Evolutionary conservation across 2,329 filamentous ascomycete species (phyloP), one percentile per base, ranked within the genome.

Genomic region (Plectosphaerella plurivora): DNA sequence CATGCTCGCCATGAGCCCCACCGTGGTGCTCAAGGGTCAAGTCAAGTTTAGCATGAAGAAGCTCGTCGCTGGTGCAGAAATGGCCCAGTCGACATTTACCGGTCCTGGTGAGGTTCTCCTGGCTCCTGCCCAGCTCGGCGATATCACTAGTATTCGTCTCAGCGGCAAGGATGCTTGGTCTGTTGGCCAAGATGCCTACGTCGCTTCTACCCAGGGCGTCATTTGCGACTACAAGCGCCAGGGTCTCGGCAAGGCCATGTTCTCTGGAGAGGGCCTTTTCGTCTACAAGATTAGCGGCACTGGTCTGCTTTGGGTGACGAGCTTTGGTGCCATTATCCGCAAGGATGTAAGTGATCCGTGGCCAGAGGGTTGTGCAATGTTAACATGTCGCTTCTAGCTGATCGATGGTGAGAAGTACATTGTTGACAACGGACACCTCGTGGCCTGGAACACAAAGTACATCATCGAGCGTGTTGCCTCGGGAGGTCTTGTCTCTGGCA

Each of bases 401-500:
- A 70, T 68, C 45, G 81, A 85, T 12, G 87, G 87, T 10, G 93
- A 97, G 67, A 88, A 87, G 60, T 97, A 97, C 69, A 90, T 94
- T 59, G 86, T 97, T 52, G 91, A 96, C 63, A 96, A 96, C 62
- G 91, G 91, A 3, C 91, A 97, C 61, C 78, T 97, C 1, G 91
- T 97, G 1, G 93, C 94, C 0, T 99, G 94, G 94, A 97, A 97
- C 67, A 92, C 89, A 65, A 91, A 96, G 64, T 99, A 97, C 63
- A 80, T 89, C 5, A 84, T 99, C 57, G 91, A 97, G 72, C 86
- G 94, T 15, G 88, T 95, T 4, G 86, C 93, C 0, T 94, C 89
- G 3, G 94, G 94, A 2, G 94, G 94, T 37, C 85, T 99, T 57
- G 87, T 99, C n/a, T 93, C 89, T n/a, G 86, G 87, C 10, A 69